phyloP scores from a whole-genome alignment of 108 stramenopile species.

The Epithemia pelagica region DNA sequence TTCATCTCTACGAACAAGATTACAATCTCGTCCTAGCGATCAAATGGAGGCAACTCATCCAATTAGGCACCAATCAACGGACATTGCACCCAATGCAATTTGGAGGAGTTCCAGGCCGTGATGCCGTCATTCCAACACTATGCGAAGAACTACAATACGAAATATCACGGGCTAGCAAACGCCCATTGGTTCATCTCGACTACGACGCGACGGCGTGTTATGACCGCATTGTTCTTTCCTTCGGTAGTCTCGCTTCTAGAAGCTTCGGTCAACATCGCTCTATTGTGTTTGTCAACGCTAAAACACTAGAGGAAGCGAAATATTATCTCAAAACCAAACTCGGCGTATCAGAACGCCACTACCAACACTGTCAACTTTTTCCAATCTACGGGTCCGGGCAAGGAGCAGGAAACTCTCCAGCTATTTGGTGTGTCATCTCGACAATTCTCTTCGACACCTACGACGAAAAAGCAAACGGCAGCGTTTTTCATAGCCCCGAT shows the following conservation, averaged over 20 bases:
- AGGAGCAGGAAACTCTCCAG: neutral
- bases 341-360: neutral
- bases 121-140: neutral
- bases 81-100: neutral
- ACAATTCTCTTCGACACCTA: neutral
- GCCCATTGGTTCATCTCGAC: neutral
- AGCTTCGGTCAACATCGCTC: neutral
- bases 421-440: neutral
- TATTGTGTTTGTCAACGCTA: neutral
- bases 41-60: neutral
- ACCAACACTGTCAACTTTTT: neutral
- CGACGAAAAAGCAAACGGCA: neutral
- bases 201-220: neutral
- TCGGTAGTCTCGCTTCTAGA: neutral
- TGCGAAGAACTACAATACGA: neutral
- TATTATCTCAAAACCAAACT: neutral
- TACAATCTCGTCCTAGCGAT: neutral
- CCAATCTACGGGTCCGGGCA: neutral
- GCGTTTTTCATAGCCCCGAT: neutral
- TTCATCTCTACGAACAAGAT: neutral
- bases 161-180: neutral
- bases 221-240: neutral
- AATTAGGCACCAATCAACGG: neutral
- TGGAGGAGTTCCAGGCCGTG: neutral
- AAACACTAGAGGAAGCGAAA: neutral